phyloP scores from a whole-genome alignment of 106 monocot species.

The Iris macrosiphon region DNA sequence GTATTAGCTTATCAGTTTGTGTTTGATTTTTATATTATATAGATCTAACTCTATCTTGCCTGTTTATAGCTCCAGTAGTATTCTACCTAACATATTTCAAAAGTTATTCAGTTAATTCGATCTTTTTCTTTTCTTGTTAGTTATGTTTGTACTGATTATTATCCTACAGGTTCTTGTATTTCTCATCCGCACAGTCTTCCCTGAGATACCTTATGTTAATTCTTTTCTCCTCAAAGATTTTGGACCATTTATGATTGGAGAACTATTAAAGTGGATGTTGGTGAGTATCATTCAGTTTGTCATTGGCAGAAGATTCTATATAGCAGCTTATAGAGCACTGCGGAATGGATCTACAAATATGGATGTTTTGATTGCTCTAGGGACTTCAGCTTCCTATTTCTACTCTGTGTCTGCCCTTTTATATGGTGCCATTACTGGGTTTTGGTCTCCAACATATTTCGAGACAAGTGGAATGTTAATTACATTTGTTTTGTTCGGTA shows the following conservation, averaged over 20 bases:
- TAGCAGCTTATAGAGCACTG: conserved; percentile 89
- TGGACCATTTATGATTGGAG: conserved; percentile 73
- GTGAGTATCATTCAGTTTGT: conserved; percentile 80
- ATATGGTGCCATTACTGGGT: conserved; percentile 69
- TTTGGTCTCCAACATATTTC: conserved; percentile 80
- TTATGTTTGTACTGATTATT: background rate
- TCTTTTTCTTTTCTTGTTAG: no score
- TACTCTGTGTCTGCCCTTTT: conserved; percentile 85
- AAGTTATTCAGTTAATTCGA: no score
- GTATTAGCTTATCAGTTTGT: no score
- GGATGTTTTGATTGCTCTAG: conserved; percentile 92
- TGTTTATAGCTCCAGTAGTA: no score
- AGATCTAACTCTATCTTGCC: no score
- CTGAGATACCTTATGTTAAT: conserved; percentile 34
- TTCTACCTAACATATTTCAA: no score
- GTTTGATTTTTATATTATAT: no score
- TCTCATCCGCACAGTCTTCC: conserved; percentile 52
- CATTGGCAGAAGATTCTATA: conserved; percentile 86
- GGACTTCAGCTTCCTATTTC: conserved; percentile 89
- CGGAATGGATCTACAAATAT: conserved; percentile 91
- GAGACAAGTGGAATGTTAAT: conserved; percentile 98
- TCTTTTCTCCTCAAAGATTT: conserved; percentile 37
- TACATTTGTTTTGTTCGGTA: conserved; percentile 94
- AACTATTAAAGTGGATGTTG: conserved; percentile 57
- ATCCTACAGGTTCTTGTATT: conserved; percentile 73